A percentile compares a stretch with the other conserved stretches of the same genome.
Evolutionary conservation across 495 filamentous ascomycete genomes (phyloP).

Genomic region (Aspergillus steynii): DNA sequence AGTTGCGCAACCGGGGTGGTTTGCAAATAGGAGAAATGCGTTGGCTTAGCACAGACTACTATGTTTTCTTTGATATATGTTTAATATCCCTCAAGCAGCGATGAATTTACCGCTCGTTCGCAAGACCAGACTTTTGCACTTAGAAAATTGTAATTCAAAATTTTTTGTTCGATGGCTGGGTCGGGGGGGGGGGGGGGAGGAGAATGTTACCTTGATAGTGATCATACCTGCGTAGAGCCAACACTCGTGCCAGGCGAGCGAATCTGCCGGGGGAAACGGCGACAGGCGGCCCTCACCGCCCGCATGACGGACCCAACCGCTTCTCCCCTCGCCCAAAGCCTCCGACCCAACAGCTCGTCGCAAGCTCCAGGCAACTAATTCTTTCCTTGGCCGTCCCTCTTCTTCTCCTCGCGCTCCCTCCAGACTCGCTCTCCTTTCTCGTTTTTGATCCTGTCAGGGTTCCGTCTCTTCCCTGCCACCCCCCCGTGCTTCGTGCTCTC

Average conservation of each 20-base stretch:
- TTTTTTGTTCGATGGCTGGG: not conserved
- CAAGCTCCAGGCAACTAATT: conserved; percentile 2
- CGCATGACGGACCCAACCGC: conserved; percentile 4
- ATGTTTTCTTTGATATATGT: conserved; percentile 50
- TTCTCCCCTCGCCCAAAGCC: not conserved
- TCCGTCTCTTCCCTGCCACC: not conserved
- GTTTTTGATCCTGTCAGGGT: not conserved
- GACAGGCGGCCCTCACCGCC: not conserved
- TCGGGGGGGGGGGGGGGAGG: not conserved
- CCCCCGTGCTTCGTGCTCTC: conserved; percentile 3
- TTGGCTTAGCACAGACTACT: conserved; percentile 43
- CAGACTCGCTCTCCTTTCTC: conserved; percentile 8
- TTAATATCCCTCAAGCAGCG: conserved; percentile 50
- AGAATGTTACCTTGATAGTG: not conserved
- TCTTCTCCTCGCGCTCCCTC: conserved; percentile 5
- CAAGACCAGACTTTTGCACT: conserved; percentile 12
- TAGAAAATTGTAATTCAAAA: not conserved
- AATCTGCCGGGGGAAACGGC: conserved; percentile 7
- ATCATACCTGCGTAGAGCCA: not conserved
- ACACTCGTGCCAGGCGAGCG: not conserved
- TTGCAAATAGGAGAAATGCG: conserved; percentile 47
- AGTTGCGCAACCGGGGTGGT: conserved; percentile 25
- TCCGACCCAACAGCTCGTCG: conserved; percentile 3
- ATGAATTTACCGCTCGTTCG: conserved; percentile 46
- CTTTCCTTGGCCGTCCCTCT: not conserved